These are phyloP conservation scores for Penicillium nordicum DNA, from an alignment of 2,329 filamentous ascomycete species.

Conservation along the genomic window DNA sequence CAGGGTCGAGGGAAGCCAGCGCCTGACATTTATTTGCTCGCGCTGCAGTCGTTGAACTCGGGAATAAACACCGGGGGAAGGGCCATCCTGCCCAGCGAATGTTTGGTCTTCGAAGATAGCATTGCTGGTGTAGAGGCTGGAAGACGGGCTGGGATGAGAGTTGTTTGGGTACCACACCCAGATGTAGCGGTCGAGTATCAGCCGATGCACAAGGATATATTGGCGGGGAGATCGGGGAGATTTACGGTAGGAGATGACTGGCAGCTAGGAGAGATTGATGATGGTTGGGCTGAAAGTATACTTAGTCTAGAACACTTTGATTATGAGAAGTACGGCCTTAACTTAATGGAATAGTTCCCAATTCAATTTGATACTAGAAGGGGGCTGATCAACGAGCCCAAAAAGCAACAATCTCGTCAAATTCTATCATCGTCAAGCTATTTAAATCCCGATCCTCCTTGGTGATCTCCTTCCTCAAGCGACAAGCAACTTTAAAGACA, in stretches of 20 bases:
- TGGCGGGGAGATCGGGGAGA: slow-evolving; percentile 26
- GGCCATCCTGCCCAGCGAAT: slow-evolving; percentile 27
- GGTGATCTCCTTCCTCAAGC: slow-evolving; percentile 21
- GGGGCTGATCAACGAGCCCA: slow-evolving; percentile 4
- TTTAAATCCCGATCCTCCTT: slow-evolving; percentile 17
- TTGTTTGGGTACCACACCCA: slow-evolving; percentile 34
- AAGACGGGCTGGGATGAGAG: slow-evolving; percentile 35
- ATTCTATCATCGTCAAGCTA: slow-evolving; percentile 15
- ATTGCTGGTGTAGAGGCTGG: slow-evolving; percentile 31
- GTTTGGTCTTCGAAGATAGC: slow-evolving; percentile 37
- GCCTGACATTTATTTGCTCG: slow-evolving; percentile 28
- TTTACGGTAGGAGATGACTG: slow-evolving; percentile 29
- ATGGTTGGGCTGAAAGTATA: slow-evolving; percentile 41
- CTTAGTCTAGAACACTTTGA: slow-evolving; percentile 38
- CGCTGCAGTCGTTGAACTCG: slow-evolving; percentile 21
- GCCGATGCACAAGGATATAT: slow-evolving; percentile 18
- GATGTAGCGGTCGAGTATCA: slow-evolving; percentile 36
- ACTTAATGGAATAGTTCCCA: too few relatives aligned
- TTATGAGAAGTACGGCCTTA: slow-evolving; percentile 39
- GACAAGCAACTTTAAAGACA: slow-evolving; percentile 16
- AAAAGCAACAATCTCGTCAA: slow-evolving; percentile 21
- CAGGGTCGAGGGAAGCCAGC: slow-evolving; percentile 26
- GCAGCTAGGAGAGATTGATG: slow-evolving; percentile 35
- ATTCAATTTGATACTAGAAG: background rate
- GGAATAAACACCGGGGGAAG: background rate